Base-by-base conservation (phyloP, 208 protist genomes). In the Wallacemonas rigidus region DNA sequence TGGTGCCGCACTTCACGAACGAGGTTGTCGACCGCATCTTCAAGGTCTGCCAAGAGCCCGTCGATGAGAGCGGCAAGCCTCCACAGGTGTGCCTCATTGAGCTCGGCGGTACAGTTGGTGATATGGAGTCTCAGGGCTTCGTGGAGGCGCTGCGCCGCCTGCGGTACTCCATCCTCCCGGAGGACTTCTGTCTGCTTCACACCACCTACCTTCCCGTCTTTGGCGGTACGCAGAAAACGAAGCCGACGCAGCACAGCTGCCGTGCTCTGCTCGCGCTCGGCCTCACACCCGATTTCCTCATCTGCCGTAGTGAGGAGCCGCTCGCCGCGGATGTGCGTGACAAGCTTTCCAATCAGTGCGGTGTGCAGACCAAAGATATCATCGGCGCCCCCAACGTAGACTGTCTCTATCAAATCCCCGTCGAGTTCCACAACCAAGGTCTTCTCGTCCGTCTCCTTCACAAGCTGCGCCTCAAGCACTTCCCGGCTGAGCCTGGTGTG, bases 101-200 rank as follows among this genome's bases (percentile, higher is more conserved):
- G 90, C 92, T 99, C 11, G 93, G 93, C 47, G 98, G 98, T 36
- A 99, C 98, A 53, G 95, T 99, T 3, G 99, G 99, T 44, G 99
- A 99, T 81, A 99, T 99, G 81, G 99, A 99, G 79, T 99, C 95
- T 39, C 95, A 98, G 87, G 90, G 98, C 17, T 99, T 99, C 81
- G 92, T 99, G 15, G 99, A 99, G 87, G 98, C 99, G 35, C 84
- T 99, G 61, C 89, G 92, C 64, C 87, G 89, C n/a, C 82, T 97
- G 71, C 88, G 91, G 56, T 90, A 87, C 74, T 90, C 81, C 39
- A 89, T 97, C 68, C 71, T 79, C 36, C 88, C 90, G 12, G 75
- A 93, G 74, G 89, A 95, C 72, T 93, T 97, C 72, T 96, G 91
- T 63, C 75, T 96, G 3, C 76, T 97, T 44, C 91, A 96, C 82